Conservation (phyloP, 306 rosid species). For the Cucurbita moschata region DNA sequence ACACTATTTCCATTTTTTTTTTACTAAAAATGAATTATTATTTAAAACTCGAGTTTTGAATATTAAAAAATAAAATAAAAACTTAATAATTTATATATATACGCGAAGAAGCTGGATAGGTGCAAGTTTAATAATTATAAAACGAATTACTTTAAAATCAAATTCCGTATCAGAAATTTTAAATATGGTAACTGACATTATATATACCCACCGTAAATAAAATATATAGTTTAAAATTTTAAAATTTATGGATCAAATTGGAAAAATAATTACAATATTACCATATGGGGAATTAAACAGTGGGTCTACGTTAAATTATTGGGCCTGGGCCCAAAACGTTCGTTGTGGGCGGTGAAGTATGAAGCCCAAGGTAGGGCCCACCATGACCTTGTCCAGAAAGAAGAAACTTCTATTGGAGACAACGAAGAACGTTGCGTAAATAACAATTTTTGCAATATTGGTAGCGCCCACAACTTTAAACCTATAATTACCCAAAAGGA, state of each 20-base stretch:
- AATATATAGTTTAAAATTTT: no score
- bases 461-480: not conserved
- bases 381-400: not conserved
- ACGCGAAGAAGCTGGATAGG: not conserved
- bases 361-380: not conserved
- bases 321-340: not conserved
- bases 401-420: not conserved
- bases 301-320: not conserved
- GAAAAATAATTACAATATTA: no score
- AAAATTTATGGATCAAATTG: no score
- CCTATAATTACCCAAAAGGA: no score
- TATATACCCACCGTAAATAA: no score
- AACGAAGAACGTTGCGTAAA: not conserved
- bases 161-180: not conserved
- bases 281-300: no score
- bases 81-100: no score
- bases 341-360: not conserved
- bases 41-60: no score
- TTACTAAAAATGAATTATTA: no score
- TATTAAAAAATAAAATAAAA: no score
- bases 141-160: not conserved
- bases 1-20: no score
- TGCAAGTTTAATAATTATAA: not conserved
- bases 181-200: not conserved
- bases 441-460: not conserved